Base-by-base conservation (phyloP, 2,329 filamentous ascomycete species). In the Chrysosporium keratinophilum region DNA sequence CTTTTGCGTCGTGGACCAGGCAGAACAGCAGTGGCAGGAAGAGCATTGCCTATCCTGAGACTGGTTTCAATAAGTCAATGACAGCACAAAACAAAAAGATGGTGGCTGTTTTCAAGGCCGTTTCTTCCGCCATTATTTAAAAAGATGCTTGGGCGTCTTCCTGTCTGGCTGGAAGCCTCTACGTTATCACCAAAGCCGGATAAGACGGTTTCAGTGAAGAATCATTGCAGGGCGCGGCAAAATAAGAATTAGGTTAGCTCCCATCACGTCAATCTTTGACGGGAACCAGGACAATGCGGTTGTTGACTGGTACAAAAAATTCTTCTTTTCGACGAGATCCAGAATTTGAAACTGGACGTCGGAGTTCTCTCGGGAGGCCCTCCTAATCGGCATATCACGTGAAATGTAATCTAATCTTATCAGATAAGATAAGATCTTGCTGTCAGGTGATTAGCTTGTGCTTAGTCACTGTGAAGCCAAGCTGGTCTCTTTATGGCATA, bases 331-430 rank as follows among this genome's bases (percentile, higher is more conserved):
- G 10, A 23, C 17, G 37, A 50, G 28, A 41, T 3, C 37, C 19
- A 50, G 20, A 19, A 12, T 39, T 11, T 37, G 35, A 31, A 33
- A n/a, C 17, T 28, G 19, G n/a, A 33, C 10, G 20, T 34, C 49
- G 49, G 49, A 17, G 12, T 42, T 42, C 20, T 12, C 40, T 52
- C 49, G 49, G 40, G 5, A 3, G 14, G 44, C 5, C 12, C n/a
- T 20, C 31, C 17, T 33, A 40, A 50, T 1, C 47, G 37, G 48
- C 48, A 50, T 42, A 50, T 50, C 45, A 48, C 45, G 44, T 47
- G 44, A 7, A 33, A 34, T 7, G 3, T 12, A 5, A 15, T 20
- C 23, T n/a, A 3, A 46, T 17, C 39, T 19, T n/a, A 17, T 42
- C n/a, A 42, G n/a, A n/a, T 17, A 5, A 17, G 39, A 42, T 17